A percentile compares a stretch with the other conserved stretches of the same genome.
phyloP scores from a whole-genome alignment of 768 basidiomycete genomes.

The Coprinopsis marcescibilis region DNA sequence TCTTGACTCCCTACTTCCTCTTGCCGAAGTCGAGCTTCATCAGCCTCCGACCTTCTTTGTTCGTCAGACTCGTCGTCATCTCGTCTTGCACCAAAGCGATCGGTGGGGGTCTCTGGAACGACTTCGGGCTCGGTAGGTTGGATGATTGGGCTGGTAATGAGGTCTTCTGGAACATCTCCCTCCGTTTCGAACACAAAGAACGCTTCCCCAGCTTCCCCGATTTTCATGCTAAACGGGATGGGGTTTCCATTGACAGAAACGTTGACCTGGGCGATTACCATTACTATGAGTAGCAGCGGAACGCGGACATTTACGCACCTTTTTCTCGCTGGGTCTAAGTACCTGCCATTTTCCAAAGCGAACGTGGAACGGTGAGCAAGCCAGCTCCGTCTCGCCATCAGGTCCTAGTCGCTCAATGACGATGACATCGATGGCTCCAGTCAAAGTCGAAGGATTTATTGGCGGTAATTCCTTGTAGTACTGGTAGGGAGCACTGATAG shows the following conservation, averaged over 20 bases:
- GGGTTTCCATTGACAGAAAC: conserved; percentile 80
- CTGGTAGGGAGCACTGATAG: conserved; percentile 81
- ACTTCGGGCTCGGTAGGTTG: conserved; percentile 49
- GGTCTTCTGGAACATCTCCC: conserved; percentile 86
- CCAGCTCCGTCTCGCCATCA: conserved; percentile 61
- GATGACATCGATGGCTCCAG: conserved; percentile 98
- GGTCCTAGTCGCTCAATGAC: conserved; percentile 76
- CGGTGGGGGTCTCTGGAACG: conserved; percentile 23
- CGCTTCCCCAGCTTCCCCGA: conserved; percentile 96
- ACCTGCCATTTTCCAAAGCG: conserved; percentile 98
- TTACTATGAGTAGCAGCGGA: background rate
- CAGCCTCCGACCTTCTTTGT: background rate
- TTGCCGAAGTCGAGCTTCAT: conserved; percentile 16
- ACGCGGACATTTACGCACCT: conserved; percentile 38
- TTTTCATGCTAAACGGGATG: conserved; percentile 96
- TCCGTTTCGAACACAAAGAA: conserved; percentile 99
- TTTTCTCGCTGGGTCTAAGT: conserved; percentile 88
- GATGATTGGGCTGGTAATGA: conserved; percentile 90
- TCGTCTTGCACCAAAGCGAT: conserved; percentile 32
- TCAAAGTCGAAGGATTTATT: conserved; percentile 94
- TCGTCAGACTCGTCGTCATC: background rate
- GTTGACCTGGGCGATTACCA: conserved; percentile 56
- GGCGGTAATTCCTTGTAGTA: conserved; percentile 83
- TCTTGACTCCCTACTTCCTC: conserved; percentile 32
- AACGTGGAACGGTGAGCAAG: conserved; percentile 95